Conservation (phyloP, 495 filamentous ascomycete genomes). For the Xylaria intraflava region DNA sequence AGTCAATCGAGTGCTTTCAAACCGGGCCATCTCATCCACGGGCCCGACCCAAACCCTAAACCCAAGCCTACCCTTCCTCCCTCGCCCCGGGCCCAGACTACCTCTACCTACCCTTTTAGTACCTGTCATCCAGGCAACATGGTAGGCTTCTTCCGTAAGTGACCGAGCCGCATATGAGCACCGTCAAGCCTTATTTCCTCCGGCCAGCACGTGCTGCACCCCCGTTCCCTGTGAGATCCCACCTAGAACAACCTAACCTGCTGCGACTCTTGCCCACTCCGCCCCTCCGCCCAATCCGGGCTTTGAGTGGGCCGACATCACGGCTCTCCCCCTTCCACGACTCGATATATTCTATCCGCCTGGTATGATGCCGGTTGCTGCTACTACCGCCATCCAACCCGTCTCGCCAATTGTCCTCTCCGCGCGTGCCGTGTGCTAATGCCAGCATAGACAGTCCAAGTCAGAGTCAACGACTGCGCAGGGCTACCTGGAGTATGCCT, state of each 20-base stretch:
- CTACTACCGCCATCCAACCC: background rate
- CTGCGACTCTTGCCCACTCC: background rate
- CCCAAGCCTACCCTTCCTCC: no score
- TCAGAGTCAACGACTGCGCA: slow-evolving; percentile 21
- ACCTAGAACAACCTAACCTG: background rate
- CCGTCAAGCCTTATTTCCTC: no score
- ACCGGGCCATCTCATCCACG: no score
- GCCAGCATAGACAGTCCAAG: slow-evolving; percentile 23
- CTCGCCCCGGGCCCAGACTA: no score
- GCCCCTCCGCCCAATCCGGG: slow-evolving; percentile 4
- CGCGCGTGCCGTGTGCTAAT: slow-evolving; percentile 19
- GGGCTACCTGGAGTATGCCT: slow-evolving; percentile 19
- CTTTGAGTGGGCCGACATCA: background rate
- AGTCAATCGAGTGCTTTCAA: no score
- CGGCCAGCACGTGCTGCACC: no score
- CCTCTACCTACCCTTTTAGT: no score
- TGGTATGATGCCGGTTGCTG: slow-evolving; percentile 1
- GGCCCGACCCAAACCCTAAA: no score
- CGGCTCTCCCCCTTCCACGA: background rate
- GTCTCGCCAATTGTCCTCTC: background rate
- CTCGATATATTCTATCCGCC: no score
- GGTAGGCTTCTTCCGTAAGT: background rate
- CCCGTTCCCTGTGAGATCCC: background rate
- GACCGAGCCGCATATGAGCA: background rate
- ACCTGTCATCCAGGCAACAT: background rate